Evolutionary conservation across 1,284 basidiomycete genomes (phyloP).

Genomic region (Laetiporus sulphureus): DNA sequence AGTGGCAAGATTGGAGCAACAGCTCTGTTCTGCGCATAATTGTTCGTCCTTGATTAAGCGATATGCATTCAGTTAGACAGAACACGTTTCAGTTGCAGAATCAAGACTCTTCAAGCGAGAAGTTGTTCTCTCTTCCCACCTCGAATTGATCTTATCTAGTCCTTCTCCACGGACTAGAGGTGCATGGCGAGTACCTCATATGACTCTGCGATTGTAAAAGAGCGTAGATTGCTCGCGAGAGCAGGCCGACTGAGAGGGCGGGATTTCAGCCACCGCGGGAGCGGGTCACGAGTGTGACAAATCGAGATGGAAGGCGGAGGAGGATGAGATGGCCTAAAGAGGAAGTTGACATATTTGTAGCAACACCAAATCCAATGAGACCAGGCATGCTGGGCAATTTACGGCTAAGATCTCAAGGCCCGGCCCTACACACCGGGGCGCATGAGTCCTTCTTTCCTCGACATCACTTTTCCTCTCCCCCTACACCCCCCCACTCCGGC

Average conservation of each 20-base stretch:
- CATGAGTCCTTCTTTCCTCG: not conserved
- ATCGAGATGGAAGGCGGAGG: slow-evolving; percentile 23
- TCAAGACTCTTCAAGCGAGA: no score
- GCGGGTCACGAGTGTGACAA: slow-evolving; percentile 16
- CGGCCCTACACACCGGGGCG: slow-evolving; percentile 25
- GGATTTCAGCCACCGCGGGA: not conserved
- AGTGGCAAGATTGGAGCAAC: no score
- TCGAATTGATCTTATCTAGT: no score
- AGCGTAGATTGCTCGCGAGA: not conserved
- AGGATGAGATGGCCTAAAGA: slow-evolving; percentile 21
- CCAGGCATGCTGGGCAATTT: slow-evolving; percentile 27
- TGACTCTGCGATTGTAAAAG: no score
- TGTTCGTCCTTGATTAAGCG: no score
- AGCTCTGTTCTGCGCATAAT: no score
- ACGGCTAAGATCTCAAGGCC: slow-evolving; percentile 25
- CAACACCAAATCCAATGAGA: slow-evolving; percentile 28
- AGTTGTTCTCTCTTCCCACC: no score
- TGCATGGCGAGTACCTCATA: no score
- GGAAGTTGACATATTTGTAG: slow-evolving; percentile 28
- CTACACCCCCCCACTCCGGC: not conserved
- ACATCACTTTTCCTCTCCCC: not conserved
- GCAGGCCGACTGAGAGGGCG: not conserved
- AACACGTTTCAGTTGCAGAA: no score
- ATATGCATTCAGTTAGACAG: no score
- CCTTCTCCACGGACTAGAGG: no score